Evolutionary conservation across 306 rosid species (phyloP), one percentile per base, ranked within the genome.

Genomic region (Fagus sylvatica): DNA sequence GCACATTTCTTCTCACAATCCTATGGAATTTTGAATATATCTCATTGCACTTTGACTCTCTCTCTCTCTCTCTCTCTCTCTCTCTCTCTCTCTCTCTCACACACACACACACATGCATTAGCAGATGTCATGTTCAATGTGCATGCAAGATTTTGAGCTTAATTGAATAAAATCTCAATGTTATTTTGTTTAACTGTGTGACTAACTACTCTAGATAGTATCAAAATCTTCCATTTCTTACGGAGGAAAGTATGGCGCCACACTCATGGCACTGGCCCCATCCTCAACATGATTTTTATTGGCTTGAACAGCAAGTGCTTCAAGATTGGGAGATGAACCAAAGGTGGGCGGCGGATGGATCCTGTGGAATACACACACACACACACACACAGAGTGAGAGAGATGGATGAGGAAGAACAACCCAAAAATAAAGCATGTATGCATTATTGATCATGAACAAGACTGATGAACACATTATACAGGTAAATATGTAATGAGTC

Each of bases 301-400:
- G 71, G 85, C 80, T 83, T 87, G 94, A 84, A 87, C 84, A 59
- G 93, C 78, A 80, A 81, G 82, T 78, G 89, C 87, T 74, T 91
- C 99, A 54, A 89, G 94, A 84, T 88, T 91, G 54, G 98, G 89
- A 48, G 97, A 88, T 74, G 96, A 91, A 83, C 99, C 99, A 88
- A 96, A 96, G 69, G 99, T 91, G 43, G 98, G 99, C 2, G 99
- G 99, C 10, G 96, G 88, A 87, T 93, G 97, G 76, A 80, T 84
- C 89, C 98, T 96, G 78, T 54, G 61, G 69, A 2, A 7, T 37
- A 75, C 61, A 77, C 60, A 46, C 51, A 46, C 15, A 12, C 51
- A 43, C 4, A 43, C 13, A 46, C 49, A 43, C 46, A 2, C 15
- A 46, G 22, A 53, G 54, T 85, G 74, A 88, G 51, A 79, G 79